phyloP scores from a whole-genome alignment of 768 basidiomycete species.

The Antrodiella citrinella region DNA sequence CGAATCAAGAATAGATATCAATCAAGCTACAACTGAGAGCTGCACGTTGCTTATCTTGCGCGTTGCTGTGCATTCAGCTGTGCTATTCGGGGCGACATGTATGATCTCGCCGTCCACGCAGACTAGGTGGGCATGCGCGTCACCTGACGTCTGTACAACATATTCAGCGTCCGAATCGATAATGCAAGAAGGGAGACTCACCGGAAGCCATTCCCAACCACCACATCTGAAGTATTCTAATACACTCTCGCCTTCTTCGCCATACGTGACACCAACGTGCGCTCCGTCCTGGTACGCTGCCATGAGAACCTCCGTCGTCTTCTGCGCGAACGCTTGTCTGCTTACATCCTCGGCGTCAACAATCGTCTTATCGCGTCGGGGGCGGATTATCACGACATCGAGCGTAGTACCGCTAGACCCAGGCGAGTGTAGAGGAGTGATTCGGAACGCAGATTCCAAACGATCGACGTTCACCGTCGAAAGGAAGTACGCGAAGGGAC shows the following conservation, averaged over 20 bases:
- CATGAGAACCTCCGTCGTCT: conserved; percentile 43
- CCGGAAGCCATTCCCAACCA: conserved; percentile 85
- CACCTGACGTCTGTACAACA: conserved; percentile 42
- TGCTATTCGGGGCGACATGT: conserved; percentile 52
- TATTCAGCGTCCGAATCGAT: conserved; percentile 1
- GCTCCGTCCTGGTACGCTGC: conserved; percentile 74
- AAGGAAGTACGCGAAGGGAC: conserved; percentile 84
- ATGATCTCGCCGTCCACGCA: conserved; percentile 77
- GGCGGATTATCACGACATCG: conserved; percentile 74
- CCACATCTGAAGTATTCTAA: conserved; percentile 75
- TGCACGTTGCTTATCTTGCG: conserved; percentile 1
- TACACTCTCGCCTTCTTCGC: conserved; percentile 42
- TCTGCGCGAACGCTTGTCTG: conserved; percentile 44
- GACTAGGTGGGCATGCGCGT: conserved; percentile 58
- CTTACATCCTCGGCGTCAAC: conserved; percentile 32
- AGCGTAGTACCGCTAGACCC: conserved; percentile 34
- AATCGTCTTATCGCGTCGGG: conserved; percentile 48
- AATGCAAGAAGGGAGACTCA: conserved; percentile 28
- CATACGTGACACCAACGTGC: conserved; percentile 59
- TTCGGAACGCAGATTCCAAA: conserved; percentile 75
- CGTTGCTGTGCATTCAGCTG: conserved; percentile 25
- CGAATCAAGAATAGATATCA: too few relatives aligned
- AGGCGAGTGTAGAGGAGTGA: conserved; percentile 54
- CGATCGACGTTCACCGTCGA: conserved; percentile 79
- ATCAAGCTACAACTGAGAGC: conserved; percentile 3